phyloP scores from a whole-genome alignment of 2,329 filamentous ascomycete genomes.

The Aspergillus sp. region DNA sequence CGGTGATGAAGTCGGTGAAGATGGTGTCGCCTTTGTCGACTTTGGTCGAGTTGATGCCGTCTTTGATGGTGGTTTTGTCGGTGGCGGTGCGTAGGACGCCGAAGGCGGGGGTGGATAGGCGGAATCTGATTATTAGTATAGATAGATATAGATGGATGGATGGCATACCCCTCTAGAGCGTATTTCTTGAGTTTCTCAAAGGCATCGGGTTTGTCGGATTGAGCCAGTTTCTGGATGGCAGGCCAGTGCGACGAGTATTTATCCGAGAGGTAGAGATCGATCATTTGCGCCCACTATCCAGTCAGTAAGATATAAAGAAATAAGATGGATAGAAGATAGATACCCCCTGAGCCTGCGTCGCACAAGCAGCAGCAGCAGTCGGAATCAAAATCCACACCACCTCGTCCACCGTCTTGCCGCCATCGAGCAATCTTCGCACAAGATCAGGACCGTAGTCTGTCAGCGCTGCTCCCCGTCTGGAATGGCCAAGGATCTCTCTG shows the following conservation, averaged over 20 bases:
- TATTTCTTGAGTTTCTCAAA: slow-evolving; percentile 16
- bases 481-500: too few species aligned
- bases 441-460: slow-evolving; percentile 10
- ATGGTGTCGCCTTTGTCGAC: background rate
- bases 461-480: too few species aligned
- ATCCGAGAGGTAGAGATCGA: too few species aligned
- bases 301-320: background rate
- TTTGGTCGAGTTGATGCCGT: slow-evolving; percentile 20
- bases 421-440: too few species aligned
- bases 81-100: slow-evolving; percentile 29
- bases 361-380: slow-evolving; percentile 37
- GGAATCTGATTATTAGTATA: slow-evolving; percentile 6
- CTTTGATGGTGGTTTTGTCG: slow-evolving; percentile 36
- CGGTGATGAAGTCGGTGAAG: slow-evolving; percentile 8
- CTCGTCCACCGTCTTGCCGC: too few species aligned
- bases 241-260: slow-evolving; percentile 31
- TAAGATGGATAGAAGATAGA: slow-evolving; percentile 4
- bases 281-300: too few species aligned
- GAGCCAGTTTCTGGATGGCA: slow-evolving; percentile 37
- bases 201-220: slow-evolving; percentile 28
- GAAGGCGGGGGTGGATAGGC: too few species aligned
- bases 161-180: slow-evolving; percentile 19
- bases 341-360: slow-evolving; percentile 30
- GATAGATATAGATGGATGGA: slow-evolving; percentile 34
- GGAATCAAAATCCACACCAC: too few species aligned